Evolutionary conservation across 192 early-diverging fungal species (phyloP), one percentile per base, ranked within the genome.

Genomic region (Rhizophagus prolifer): DNA sequence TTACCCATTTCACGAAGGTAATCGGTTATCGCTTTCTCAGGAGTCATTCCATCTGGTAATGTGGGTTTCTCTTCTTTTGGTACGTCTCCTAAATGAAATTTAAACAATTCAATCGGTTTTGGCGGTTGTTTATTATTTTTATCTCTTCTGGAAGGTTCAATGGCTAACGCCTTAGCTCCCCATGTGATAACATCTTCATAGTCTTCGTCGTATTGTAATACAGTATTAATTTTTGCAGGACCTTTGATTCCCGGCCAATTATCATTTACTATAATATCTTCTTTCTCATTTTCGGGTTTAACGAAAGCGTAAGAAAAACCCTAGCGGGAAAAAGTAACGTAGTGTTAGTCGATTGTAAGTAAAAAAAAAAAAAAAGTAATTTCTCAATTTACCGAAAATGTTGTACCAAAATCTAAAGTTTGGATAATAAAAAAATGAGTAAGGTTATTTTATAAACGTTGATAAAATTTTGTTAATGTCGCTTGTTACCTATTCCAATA

Each of bases 171-270:
- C 3, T 58, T 6, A 73, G 10, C 28, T 34, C 71, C 71, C 71
- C 71, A 73, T 16, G 26, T 13, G 54, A 58, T 31, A 25, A 58
- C 23, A 7, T 47, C 46, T 47, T 14, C 46, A 14, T 26, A 73
- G 0, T 60, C n/a, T n/a, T 73, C 58, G 14, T 73, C 71, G 58
- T 73, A 73, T 60, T 59, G 71, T 30, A 73, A 60, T 60, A 73
- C 71, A 38, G 71, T 73, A 10, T 36, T 36, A 23, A 36, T 59
- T 73, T 73, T 73, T 7, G 19, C 16, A 7, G 71, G 25, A 10
- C 58, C 58, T 60, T 73, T 58, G 9, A 31, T 28, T 30, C 54
- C 54, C 0, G 54, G 54, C 67, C 67, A 69, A 41, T 69, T 19
- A 4, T 69, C 67, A 44, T 69, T 69, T 14, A 14, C 46, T 47